phyloP scores from a whole-genome alignment of 2,329 filamentous ascomycete species.

The Aspergillus ibericus region DNA sequence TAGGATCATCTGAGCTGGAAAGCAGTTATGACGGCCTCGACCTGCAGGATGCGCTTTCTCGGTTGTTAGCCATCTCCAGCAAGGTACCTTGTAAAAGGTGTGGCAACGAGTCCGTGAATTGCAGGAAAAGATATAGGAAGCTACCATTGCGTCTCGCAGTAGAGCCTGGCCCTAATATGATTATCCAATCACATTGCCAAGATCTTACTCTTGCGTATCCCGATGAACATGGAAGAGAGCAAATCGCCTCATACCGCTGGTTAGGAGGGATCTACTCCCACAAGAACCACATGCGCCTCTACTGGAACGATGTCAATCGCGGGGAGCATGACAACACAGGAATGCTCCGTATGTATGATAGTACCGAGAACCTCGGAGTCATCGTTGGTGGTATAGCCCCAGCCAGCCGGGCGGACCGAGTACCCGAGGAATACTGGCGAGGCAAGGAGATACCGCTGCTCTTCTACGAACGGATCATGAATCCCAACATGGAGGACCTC shows the following conservation, averaged over 20 bases:
- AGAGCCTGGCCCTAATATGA: conserved; percentile 10
- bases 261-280: conserved; percentile 38
- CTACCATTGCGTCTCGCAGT: conserved; percentile 36
- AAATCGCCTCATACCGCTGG: conserved; percentile 36
- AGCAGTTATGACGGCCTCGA: conserved; percentile 12
- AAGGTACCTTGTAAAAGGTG: conserved; percentile 12
- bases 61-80: conserved; percentile 13
- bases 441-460: conserved; percentile 26
- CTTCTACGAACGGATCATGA: conserved; percentile 37
- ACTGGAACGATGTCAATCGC: conserved; percentile 32
- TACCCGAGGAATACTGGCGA: conserved; percentile 29
- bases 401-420: conserved; percentile 15
- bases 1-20: background rate
- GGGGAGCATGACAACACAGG: conserved; percentile 24
- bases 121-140: conserved; percentile 16
- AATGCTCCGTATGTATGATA: conserved; percentile 34
- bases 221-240: conserved; percentile 13
- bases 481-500: conserved; percentile 24
- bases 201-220: conserved; percentile 27
- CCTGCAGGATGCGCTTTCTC: conserved; percentile 22
- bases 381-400: conserved; percentile 29
- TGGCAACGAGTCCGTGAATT: background rate
- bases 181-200: conserved; percentile 26
- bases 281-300: conserved; percentile 26
- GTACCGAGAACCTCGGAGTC: conserved; percentile 22